phyloP scores from a whole-genome alignment of 2,329 filamentous ascomycete species.

The Cladosporium sp. region DNA sequence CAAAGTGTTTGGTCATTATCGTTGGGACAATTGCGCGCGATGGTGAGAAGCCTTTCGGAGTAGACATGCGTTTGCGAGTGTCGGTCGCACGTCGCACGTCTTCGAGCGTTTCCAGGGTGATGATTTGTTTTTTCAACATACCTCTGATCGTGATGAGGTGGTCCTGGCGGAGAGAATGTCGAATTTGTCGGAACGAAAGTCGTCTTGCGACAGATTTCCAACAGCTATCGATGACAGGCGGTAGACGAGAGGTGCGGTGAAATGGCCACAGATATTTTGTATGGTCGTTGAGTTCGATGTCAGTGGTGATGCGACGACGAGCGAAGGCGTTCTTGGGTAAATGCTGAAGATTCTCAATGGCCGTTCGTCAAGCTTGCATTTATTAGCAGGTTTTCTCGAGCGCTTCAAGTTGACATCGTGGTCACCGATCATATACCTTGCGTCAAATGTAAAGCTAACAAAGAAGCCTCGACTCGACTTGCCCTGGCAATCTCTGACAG shows the following conservation, averaged over 20 bases:
- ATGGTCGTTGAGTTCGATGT: too few species aligned
- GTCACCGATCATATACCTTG: slow-evolving; percentile 3
- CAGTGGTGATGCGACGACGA: too few species aligned
- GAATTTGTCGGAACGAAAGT: too few species aligned
- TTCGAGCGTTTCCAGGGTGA: neutral
- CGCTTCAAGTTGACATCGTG: neutral
- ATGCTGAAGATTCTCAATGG: neutral
- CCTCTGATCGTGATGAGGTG: neutral
- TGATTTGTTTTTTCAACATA: neutral
- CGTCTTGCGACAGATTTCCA: too few species aligned
- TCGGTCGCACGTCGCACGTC: neutral
- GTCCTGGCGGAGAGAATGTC: too few species aligned
- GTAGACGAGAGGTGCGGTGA: too few species aligned
- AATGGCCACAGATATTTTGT: too few species aligned
- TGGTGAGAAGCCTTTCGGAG: neutral
- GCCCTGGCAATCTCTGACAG: neutral
- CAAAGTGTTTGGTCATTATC: neutral
- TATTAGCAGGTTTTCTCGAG: neutral
- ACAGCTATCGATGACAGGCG: too few species aligned
- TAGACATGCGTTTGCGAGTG: neutral
- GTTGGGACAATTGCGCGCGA: neutral
- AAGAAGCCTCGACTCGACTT: slow-evolving; percentile 11
- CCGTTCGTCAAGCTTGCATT: neutral
- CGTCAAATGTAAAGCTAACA: slow-evolving; percentile 7
- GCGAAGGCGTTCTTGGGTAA: too few species aligned